Conservation (phyloP, 169 alveolate species). For the Ichthyophthirius multifiliis region DNA sequence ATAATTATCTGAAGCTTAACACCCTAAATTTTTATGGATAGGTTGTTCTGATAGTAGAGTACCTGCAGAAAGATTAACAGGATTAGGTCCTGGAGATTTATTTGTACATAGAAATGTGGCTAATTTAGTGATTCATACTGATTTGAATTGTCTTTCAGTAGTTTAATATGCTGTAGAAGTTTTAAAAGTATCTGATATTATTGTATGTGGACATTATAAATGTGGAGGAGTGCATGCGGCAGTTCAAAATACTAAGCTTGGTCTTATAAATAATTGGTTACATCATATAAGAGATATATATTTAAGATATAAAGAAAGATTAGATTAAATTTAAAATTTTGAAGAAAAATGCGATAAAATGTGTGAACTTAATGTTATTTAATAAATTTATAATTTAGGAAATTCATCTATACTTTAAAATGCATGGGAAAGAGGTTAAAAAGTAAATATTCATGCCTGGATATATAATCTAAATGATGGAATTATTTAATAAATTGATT, state of each 20-base stretch:
- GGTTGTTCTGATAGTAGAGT: conserved; percentile 47
- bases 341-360: background rate
- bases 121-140: conserved; percentile 29
- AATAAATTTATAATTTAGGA: background rate
- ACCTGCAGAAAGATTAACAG: conserved; percentile 30
- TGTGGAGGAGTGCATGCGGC: conserved; percentile 41
- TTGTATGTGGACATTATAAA: conserved; percentile 24
- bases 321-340: background rate
- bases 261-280: background rate
- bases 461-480: background rate
- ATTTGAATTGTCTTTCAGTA: conserved; percentile 16
- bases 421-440: background rate
- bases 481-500: too few relatives aligned
- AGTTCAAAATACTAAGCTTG: background rate
- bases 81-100: conserved; percentile 33
- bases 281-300: background rate
- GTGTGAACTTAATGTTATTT: background rate
- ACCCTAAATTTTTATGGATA: conserved; percentile 23
- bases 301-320: background rate
- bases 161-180: conserved; percentile 33
- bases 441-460: background rate
- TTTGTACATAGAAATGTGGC: conserved; percentile 41
- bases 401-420: background rate
- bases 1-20: background rate
- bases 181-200: conserved; percentile 21